phyloP scores from a whole-genome alignment of 2,329 filamentous ascomycete species.

The Sphaerulina vaccinii region DNA sequence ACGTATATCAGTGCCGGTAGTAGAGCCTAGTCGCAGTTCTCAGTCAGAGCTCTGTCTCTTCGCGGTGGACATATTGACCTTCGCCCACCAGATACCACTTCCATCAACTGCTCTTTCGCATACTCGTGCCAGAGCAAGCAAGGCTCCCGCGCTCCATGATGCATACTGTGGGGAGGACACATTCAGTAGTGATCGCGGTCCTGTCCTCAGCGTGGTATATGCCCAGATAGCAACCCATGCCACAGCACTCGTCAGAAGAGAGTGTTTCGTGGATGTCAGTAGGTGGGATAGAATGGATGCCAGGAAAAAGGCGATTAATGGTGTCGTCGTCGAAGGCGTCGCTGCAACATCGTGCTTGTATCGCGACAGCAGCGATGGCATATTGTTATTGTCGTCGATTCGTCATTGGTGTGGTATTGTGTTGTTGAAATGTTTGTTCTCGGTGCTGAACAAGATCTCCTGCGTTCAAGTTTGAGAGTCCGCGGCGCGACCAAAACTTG shows the following conservation, averaged over 20 bases:
- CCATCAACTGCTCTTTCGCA: conserved; percentile 48
- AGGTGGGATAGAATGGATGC: conserved; percentile 19
- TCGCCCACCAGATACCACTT: conserved; percentile 46
- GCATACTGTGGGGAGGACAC: conserved; percentile 30
- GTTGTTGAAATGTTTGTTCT: too few relatives aligned
- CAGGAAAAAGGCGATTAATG: conserved; percentile 36
- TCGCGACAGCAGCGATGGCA: conserved; percentile 29
- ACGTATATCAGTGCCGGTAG: conserved; percentile 30
- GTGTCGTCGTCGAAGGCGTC: conserved; percentile 34
- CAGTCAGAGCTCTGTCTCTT: conserved; percentile 26
- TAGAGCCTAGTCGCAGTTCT: conserved; percentile 29
- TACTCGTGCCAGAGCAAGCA: conserved; percentile 44
- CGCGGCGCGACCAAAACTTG: too few relatives aligned
- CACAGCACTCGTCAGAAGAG: conserved; percentile 43
- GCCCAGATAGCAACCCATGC: conserved; percentile 46
- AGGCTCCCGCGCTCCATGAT: conserved; percentile 43
- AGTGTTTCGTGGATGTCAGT: conserved; percentile 19
- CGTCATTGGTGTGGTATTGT: not conserved
- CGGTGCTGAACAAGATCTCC: too few relatives aligned
- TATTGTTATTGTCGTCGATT: conserved; percentile 6
- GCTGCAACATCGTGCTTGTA: conserved; percentile 27
- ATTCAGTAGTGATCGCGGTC: conserved; percentile 26
- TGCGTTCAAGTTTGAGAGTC: too few relatives aligned
- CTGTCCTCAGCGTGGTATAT: conserved; percentile 36
- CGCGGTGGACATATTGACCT: conserved; percentile 38